Evolutionary conservation across 768 basidiomycete species (phyloP).

Genomic region (Coprinellus micaceus): DNA sequence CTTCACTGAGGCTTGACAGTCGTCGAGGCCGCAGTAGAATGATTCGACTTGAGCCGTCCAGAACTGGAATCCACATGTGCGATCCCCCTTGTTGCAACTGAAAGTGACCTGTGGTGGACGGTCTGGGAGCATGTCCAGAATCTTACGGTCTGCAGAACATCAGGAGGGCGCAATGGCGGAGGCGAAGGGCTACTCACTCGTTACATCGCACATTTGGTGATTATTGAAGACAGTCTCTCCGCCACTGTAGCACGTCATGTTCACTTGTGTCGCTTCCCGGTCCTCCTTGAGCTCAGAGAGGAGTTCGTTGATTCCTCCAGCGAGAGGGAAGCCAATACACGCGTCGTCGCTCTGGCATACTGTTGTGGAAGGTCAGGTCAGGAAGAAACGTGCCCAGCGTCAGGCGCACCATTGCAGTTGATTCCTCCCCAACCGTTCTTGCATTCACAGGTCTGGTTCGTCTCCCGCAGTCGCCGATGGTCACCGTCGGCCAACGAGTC

Average conservation of each 20-base stretch:
- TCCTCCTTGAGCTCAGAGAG: neutral
- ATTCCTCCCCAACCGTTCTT: constrained; percentile 94
- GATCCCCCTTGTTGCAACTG: constrained; percentile 65
- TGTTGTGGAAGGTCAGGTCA: constrained; percentile 27
- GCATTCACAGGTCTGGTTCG: constrained; percentile 77
- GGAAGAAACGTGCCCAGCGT: neutral
- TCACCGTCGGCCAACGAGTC: constrained; percentile 91
- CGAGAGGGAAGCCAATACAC: constrained; percentile 75
- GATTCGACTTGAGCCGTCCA: constrained; percentile 95
- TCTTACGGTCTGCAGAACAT: constrained; percentile 89
- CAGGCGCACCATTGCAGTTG: constrained; percentile 86
- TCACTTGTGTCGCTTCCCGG: no score
- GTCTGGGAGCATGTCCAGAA: constrained; percentile 85
- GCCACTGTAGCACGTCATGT: constrained; percentile 91
- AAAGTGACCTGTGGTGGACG: constrained; percentile 96
- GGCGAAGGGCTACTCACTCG: constrained; percentile 57
- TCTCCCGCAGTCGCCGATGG: constrained; percentile 75
- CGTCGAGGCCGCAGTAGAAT: constrained; percentile 86
- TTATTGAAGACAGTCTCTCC: constrained; percentile 93
- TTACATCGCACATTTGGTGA: constrained; percentile 98
- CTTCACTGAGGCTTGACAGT: constrained; percentile 51
- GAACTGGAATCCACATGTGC: constrained; percentile 91
- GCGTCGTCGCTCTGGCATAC: constrained; percentile 84
- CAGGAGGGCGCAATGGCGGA: neutral
- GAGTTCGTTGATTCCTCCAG: constrained; percentile 20